phyloP scores from a whole-genome alignment of 768 basidiomycete species.

The Scleroderma citrinum region DNA sequence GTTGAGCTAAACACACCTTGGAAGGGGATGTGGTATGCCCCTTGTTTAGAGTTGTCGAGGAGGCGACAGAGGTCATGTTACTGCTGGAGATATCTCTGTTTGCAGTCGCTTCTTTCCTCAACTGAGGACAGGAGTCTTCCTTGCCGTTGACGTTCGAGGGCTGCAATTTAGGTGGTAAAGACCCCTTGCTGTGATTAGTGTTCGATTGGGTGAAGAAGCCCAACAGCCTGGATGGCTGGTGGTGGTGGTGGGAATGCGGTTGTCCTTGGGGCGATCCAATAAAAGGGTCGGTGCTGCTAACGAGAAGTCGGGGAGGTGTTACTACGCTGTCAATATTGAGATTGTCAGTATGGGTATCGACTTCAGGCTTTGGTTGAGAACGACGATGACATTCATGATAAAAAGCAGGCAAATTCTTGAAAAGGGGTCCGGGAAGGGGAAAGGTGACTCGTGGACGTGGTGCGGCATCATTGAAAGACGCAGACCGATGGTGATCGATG shows the following conservation, averaged over 20 bases:
- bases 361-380: constrained; percentile 2
- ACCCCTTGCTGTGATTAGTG: constrained; percentile 31
- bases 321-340: constrained; percentile 12
- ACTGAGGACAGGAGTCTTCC: constrained; percentile 33
- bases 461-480: constrained; percentile 45
- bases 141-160: constrained; percentile 26
- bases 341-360: constrained; percentile 8
- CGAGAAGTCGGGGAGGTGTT: constrained; percentile 4
- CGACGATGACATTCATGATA: constrained; percentile 5
- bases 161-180: constrained; percentile 17
- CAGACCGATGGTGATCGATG: constrained; percentile 23
- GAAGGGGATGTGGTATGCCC: constrained; percentile 27
- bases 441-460: constrained; percentile 38
- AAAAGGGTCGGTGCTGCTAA: constrained; percentile 9
- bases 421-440: constrained; percentile 12
- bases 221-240: constrained; percentile 27
- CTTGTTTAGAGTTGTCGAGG: constrained; percentile 23
- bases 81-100: constrained; percentile 9
- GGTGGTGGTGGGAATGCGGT: constrained; percentile 10
- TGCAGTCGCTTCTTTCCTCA: constrained; percentile 29
- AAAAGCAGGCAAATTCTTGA: constrained; percentile 15
- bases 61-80: constrained; percentile 23
- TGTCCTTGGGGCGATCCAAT: constrained; percentile 18
- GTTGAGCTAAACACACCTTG: constrained; percentile 26
- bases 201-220: constrained; percentile 33